These are phyloP conservation scores for Oryza meridionalis DNA, from an alignment of 176 grass and related monocot species.

Conservation along the genomic window DNA sequence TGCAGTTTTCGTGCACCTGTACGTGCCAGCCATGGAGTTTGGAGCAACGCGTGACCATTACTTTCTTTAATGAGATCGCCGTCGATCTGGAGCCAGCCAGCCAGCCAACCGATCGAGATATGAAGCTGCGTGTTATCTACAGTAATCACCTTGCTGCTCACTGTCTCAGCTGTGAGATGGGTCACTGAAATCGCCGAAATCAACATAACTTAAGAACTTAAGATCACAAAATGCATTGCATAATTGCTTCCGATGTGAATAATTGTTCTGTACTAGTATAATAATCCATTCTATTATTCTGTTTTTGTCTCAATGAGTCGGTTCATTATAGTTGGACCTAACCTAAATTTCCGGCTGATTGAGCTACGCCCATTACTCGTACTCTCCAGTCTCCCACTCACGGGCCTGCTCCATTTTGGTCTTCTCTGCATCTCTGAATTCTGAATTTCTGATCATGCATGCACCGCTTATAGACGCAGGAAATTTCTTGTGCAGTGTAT, in stretches of 20 bases:
- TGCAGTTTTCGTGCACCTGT: neutral
- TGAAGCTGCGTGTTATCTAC: neutral
- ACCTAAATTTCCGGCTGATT: neutral
- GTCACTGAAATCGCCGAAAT: neutral
- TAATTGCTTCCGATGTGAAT: neutral
- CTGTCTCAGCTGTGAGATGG: neutral
- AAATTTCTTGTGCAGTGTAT: neutral
- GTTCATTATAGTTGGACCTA: neutral
- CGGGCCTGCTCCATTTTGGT: neutral
- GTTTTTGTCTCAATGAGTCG: neutral
- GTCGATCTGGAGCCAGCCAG: neutral
- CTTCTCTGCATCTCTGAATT: neutral
- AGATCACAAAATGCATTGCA: neutral
- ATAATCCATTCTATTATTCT: neutral
- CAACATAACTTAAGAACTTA: neutral
- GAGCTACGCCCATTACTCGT: neutral
- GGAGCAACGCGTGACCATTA: neutral
- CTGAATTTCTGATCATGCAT: neutral
- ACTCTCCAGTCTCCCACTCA: neutral
- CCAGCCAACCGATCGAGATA: neutral
- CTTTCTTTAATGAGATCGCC: neutral
- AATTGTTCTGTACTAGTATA: neutral
- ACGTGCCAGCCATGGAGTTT: neutral
- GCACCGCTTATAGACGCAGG: neutral
- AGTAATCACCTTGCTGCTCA: neutral